These are phyloP conservation scores for Trichosanthes truncata DNA, from an alignment of 306 rosid species.

Conservation along the genomic window DNA sequence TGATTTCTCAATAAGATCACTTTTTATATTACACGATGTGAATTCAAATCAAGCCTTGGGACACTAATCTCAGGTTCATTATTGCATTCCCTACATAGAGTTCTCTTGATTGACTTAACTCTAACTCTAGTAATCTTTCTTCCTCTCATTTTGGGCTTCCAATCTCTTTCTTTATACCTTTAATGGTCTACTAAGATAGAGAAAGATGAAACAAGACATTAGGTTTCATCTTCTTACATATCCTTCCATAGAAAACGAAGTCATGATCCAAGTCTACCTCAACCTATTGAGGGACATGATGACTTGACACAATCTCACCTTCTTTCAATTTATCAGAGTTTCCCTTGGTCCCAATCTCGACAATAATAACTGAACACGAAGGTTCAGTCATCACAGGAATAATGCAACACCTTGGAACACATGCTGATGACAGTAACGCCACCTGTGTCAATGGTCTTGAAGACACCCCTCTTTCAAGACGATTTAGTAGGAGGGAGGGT, in stretches of 20 bases:
- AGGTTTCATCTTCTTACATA: neutral
- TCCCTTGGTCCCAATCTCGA: neutral
- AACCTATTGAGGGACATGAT: neutral
- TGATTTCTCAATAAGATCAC: neutral
- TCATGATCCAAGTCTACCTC: neutral
- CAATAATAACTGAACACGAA: neutral
- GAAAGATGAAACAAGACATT: neutral
- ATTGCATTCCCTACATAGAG: neutral
- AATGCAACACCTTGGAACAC: neutral
- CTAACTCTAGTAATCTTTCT: neutral
- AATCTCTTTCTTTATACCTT: neutral
- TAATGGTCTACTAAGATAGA: neutral
- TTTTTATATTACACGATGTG: neutral
- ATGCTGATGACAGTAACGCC: neutral
- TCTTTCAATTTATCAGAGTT: neutral
- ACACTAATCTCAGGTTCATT: neutral
- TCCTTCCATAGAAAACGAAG: neutral
- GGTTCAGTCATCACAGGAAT: neutral
- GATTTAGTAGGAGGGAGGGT: neutral
- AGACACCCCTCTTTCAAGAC: neutral
- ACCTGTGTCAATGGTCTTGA: neutral
- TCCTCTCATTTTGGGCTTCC: too few relatives aligned
- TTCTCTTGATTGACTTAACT: neutral
- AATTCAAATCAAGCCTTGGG: neutral
- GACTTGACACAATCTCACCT: neutral